Evolutionary conservation across 2,329 filamentous ascomycete species (phyloP), one percentile per base, ranked within the genome.

Genomic region (Arthrobotrys sinensis): DNA sequence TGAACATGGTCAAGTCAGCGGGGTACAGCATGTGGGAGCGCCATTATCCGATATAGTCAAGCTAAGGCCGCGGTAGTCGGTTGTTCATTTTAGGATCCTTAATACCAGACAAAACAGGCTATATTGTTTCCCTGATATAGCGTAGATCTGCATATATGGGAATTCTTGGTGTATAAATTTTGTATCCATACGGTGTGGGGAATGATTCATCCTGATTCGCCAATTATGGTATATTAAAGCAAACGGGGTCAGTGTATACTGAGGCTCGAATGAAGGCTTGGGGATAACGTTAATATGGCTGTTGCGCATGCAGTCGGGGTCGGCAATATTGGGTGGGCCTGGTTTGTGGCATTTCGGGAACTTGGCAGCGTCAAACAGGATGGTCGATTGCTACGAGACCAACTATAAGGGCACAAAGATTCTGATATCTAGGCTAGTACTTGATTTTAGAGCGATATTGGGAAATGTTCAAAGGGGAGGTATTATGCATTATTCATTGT

Each of bases 141-240:
- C 24, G 6, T 53, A 2, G 24, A 34, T 34, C 12, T 45, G 14
- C 14, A 16, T 14, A 45, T 6, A 16, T 14, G 16, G 12, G 24
- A 16, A 16, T 45, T 14, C 5, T 45, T 45, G 2, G 14, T 48
- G 45, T 5, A 12, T 3, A 48, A 16, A 24, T 21, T 21, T 4
- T 28, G 55, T 43, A 60, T 60, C 19, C 36, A 60, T 24, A n/a
- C 7, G 2, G n/a, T 60, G 36, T 28, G 1, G 36, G 34, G 36
- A 60, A 60, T 60, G 55, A 60, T 24, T 60, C 55, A 60, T 60
- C 36, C 34, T 60, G 55, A 60, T 60, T 28, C 43, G 3, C 19
- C 11, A 19, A 60, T 28, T 60, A 24, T 28, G 36, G 36, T 1
- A 21, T 57, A 19, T 57, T 21, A 38, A 38, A 57, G 2, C 11